Conservation (phyloP, 163 green algal species). For the Coccomyxa subellipsoidea region DNA sequence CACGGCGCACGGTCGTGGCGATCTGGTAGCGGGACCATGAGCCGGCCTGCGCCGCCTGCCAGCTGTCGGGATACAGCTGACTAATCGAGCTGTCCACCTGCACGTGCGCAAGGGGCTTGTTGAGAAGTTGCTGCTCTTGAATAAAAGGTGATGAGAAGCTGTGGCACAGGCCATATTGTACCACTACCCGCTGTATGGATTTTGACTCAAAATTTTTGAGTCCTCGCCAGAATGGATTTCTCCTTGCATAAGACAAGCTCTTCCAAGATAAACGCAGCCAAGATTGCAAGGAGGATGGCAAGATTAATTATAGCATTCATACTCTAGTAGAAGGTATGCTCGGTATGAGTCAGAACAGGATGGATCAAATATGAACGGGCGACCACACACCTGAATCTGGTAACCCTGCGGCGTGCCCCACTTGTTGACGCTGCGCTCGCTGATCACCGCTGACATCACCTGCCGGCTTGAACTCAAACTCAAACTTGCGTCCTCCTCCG, state of each 20-base stretch:
- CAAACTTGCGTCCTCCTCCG: not conserved
- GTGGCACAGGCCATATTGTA: too few relatives aligned
- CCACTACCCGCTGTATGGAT: too few relatives aligned
- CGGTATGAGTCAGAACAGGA: too few relatives aligned
- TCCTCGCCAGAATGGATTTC: too few relatives aligned
- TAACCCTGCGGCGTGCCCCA: not conserved
- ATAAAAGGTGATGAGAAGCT: not conserved
- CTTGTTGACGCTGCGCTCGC: not conserved
- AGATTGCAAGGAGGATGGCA: too few relatives aligned
- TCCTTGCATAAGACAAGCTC: too few relatives aligned
- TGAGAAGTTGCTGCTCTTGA: too few relatives aligned
- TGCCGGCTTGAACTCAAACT: not conserved
- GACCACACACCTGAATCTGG: constrained; percentile 7
- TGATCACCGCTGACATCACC: not conserved
- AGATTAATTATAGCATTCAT: too few relatives aligned
- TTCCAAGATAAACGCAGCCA: too few relatives aligned
- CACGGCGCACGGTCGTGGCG: not conserved
- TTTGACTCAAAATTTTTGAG: too few relatives aligned
- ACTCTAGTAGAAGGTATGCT: too few relatives aligned
- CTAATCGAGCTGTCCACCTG: not conserved
- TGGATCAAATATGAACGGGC: not conserved
- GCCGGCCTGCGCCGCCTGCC: not conserved
- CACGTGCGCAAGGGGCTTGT: not conserved
- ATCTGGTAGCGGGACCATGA: not conserved
- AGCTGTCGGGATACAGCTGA: constrained; percentile 7